Evolutionary conservation across 345 rosid genomes (phyloP).

Genomic region (Bretschneidera sinensis): DNA sequence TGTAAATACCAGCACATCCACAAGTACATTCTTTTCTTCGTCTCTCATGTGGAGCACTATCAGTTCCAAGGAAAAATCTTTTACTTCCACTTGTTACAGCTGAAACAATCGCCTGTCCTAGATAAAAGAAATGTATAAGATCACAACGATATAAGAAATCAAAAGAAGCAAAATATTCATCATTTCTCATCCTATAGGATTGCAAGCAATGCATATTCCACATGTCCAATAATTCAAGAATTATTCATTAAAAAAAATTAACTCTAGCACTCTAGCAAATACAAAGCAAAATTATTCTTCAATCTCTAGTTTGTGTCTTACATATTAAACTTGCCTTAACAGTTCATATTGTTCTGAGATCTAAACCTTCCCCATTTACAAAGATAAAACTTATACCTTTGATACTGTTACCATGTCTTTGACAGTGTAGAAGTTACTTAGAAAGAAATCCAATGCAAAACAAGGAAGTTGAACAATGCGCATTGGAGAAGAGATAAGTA

Average conservation of each 20-base stretch:
- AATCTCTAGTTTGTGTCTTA: too few relatives aligned
- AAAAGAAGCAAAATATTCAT: background rate
- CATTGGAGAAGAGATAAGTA: background rate
- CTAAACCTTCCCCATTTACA: too few relatives aligned
- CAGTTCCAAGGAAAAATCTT: slow-evolving; percentile 91
- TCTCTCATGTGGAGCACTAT: slow-evolving; percentile 96
- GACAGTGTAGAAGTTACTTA: background rate
- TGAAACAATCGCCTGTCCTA: slow-evolving; percentile 82
- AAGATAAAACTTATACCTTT: too few relatives aligned
- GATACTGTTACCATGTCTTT: too few relatives aligned
- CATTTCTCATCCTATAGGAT: too few relatives aligned
- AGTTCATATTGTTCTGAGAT: too few relatives aligned
- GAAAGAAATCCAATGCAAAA: background rate
- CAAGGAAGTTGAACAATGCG: background rate
- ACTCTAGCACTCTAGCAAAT: background rate
- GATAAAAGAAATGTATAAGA: slow-evolving; percentile 12
- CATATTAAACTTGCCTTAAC: too few relatives aligned
- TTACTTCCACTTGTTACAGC: slow-evolving; percentile 93
- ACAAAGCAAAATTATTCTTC: background rate
- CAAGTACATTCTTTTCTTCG: slow-evolving; percentile 71
- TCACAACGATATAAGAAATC: slow-evolving; percentile 2
- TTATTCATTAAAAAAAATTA: background rate
- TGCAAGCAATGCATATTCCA: too few relatives aligned
- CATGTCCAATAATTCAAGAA: too few relatives aligned
- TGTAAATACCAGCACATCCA: slow-evolving; percentile 93